Evolutionary conservation across 345 rosid species (phyloP).

Genomic region (Corymbia maculata): DNA sequence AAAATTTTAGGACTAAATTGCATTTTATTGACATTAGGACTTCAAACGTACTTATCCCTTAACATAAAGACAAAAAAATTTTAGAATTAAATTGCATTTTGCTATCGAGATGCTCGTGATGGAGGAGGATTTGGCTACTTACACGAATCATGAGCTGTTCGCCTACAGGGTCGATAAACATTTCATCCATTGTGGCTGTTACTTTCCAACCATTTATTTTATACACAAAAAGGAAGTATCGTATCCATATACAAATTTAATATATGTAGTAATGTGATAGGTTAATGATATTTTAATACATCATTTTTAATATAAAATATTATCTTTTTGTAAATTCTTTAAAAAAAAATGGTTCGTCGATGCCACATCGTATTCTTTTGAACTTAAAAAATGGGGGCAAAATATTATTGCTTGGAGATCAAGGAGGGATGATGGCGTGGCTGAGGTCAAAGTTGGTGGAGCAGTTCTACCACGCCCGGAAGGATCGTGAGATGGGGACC

Average conservation of each 20-base stretch:
- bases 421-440: not conserved
- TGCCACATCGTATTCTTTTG: not conserved
- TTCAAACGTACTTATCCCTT: no score
- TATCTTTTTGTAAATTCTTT: not conserved
- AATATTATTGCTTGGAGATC: not conserved
- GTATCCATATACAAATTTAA: not conserved
- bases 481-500: no score
- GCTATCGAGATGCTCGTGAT: not conserved
- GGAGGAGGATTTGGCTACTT: not conserved
- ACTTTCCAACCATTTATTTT: not conserved
- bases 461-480: not conserved
- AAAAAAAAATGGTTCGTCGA: no score
- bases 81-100: no score
- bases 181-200: not conserved
- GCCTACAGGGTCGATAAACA: not conserved
- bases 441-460: not conserved
- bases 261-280: not conserved
- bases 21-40: no score
- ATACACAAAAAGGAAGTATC: not conserved
- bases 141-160: not conserved
- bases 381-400: not conserved
- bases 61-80: no score
- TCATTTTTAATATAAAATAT: not conserved
- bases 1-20: no score
- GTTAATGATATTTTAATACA: not conserved